phyloP scores from a whole-genome alignment of 176 grass and related monocot genomes.

The Avena atlantica region DNA sequence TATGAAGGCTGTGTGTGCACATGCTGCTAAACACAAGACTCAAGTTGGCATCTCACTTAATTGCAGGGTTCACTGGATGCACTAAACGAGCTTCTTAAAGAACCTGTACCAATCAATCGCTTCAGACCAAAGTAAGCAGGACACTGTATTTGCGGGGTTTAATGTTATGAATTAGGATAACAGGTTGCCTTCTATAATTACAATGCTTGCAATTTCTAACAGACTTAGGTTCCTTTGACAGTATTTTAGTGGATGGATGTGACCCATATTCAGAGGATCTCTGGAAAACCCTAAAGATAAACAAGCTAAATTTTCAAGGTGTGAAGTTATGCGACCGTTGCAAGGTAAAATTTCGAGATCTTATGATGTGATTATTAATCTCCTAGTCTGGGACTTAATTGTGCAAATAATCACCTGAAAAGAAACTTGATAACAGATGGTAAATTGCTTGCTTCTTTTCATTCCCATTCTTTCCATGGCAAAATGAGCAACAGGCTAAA shows the following conservation, averaged over 20 bases:
- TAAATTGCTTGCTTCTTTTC: not conserved
- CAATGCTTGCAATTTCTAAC: not conserved
- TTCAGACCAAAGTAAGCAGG: slow-evolving; percentile 86
- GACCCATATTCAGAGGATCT: slow-evolving; percentile 84
- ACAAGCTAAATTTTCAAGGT: slow-evolving; percentile 73
- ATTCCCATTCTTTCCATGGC: not conserved
- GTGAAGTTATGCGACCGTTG: slow-evolving; percentile 86
- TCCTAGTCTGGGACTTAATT: not conserved
- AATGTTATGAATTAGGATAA: not conserved
- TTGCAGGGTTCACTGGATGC: slow-evolving; percentile 80
- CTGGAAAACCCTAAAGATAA: slow-evolving; percentile 86
- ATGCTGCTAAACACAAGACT: slow-evolving; percentile 17
- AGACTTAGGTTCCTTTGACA: slow-evolving; percentile 33
- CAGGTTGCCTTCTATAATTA: not conserved
- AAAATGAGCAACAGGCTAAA: not conserved
- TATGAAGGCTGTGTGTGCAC: not conserved
- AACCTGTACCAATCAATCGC: slow-evolving; percentile 77
- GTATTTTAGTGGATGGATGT: slow-evolving; percentile 90
- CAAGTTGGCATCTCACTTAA: not conserved
- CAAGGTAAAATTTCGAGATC: slow-evolving; percentile 62
- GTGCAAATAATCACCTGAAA: not conserved
- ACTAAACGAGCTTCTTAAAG: slow-evolving; percentile 77
- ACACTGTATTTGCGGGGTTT: not conserved
- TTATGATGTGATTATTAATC: too few relatives aligned
- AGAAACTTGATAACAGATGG: not conserved